Base-by-base conservation (phyloP, 257 asterid species). In the Nicotiana tabacum region DNA sequence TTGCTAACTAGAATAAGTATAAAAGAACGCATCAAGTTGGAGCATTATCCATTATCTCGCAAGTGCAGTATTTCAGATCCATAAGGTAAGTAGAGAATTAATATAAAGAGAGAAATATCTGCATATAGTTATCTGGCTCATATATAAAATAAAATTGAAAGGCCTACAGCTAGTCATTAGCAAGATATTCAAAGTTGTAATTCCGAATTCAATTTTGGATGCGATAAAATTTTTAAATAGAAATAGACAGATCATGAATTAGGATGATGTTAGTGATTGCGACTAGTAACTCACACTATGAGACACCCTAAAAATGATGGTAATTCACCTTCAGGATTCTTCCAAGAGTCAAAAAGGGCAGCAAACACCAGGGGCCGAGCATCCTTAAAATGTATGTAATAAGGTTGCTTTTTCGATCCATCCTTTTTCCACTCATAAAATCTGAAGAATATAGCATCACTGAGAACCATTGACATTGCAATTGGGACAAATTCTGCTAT, bases 391-490 rank as follows among this genome's bases (percentile, higher is more conserved):
- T 92, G 93, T 81, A 94, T 78, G 88, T 92, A 90, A 88, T 92
- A 96, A 32, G 98, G 99, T 86, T 96, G 99, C 90, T 90, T 94
- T 87, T 81, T 94, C 12, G 97, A 88, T 24, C 98, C 98, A 83
- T 91, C 97, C 60, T 96, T 96, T 85, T 94, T 94, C 99, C 99
- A 96, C 87, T 96, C 98, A 78, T 94, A 96, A 85, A 94, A 96
- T 83, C 99, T 95, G 91, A 74, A 51, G n/a, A 80, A 43, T 83
- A 29, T 68, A 81, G 70, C 32, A 48, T 27, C 62, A 48, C 4
- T 48, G 27, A 74, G 62, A 48, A 48, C 43, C 79, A 48, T 48
- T 48, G 39, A 74, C 51, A 74, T 74, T 48, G 43, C 62, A 74
- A 48, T 74, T 74, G 62, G 1, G 43, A 74, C 24, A 46, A 46